phyloP scores from a whole-genome alignment of 306 rosid genomes.

The Vigna radiata region DNA sequence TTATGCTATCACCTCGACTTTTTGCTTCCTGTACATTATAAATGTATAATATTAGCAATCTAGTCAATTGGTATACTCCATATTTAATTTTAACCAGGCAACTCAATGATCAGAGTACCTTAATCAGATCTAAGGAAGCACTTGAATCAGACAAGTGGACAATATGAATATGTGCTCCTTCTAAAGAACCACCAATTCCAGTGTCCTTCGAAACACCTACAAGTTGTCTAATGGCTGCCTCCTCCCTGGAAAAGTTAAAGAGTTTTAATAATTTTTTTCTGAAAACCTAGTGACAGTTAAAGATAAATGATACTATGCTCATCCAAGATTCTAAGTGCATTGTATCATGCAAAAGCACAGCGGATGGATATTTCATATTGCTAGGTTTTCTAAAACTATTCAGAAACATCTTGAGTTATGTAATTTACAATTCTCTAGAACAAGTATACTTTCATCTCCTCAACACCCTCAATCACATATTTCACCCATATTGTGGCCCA shows the following conservation, averaged over 20 bases:
- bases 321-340: conserved; percentile 21
- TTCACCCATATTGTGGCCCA: background rate
- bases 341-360: conserved; percentile 14
- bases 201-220: conserved; percentile 78
- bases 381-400: conserved; percentile 29
- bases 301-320: conserved; percentile 20
- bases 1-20: conserved; percentile 74
- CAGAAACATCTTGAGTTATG: conserved; percentile 10
- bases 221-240: conserved; percentile 84
- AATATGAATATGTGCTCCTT: conserved; percentile 95
- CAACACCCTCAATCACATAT: background rate
- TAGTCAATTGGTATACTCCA: background rate
- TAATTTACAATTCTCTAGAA: conserved; percentile 15
- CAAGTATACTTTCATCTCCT: background rate
- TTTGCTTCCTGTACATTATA: conserved; percentile 74
- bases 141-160: conserved; percentile 95
- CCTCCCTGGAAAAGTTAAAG: conserved; percentile 68
- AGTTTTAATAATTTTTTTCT: background rate
- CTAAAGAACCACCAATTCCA: conserved; percentile 69
- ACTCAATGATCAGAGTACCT: conserved; percentile 51
- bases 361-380: conserved; percentile 6
- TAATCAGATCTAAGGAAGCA: conserved; percentile 78
- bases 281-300: conserved; percentile 20
- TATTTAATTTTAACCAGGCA: background rate
- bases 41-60: conserved; percentile 38